Base-by-base conservation (phyloP, 352 stramenopile species). In the Phytophthora macrochlamydospora region DNA sequence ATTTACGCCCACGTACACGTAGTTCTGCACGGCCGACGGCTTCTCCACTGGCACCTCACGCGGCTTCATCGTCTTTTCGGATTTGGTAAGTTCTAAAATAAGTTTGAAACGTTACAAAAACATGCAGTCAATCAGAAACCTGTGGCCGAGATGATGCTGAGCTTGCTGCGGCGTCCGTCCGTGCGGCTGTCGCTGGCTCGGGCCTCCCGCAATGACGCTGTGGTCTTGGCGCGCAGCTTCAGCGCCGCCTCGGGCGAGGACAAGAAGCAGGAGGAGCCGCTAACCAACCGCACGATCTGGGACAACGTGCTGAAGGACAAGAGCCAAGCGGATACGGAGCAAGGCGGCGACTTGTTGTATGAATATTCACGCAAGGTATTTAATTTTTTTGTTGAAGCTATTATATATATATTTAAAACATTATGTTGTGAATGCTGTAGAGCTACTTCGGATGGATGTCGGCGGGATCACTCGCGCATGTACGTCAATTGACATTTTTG, bases 361-460 rank as follows among this genome's bases (percentile, higher is more conserved):
- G 87, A 95, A 56, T 91, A 92, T 56, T 79, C 82, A 42, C 87
- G 80, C 71, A 95, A 95, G 81, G 87, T 91, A 12, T 51, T 14
- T 56, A 13, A 49, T n/a, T 49, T 4, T 28, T 33, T 38, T 13
- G 30, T 6, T 37, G 14, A 40, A 2, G 12, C 3, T 54, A 7
- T 54, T 33, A 31, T 31, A 31, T 33, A 4, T 4, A 33, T 24
- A 24, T 52, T 33, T 30, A 61, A 12, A 65, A 32, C 5, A 2
- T 6, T 46, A 14, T 69, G 7, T 18, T 60, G 14, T 59, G 8
- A 32, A 40, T 60, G 45, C 35, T 56, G 13, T 61, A 95, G 87
- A 74, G 69, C 50, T 95, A 94, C 74, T 95, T 95, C 66, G 87
- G 84, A 4, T 82, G 89, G 54, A 75, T 91, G 56, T 93, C 85